Percentiles rank a stretch among this genome's conserved stretches.
These are phyloP conservation scores for Thecaphora frezii DNA, from an alignment of 1,284 basidiomycete species.

Conservation along the genomic window DNA sequence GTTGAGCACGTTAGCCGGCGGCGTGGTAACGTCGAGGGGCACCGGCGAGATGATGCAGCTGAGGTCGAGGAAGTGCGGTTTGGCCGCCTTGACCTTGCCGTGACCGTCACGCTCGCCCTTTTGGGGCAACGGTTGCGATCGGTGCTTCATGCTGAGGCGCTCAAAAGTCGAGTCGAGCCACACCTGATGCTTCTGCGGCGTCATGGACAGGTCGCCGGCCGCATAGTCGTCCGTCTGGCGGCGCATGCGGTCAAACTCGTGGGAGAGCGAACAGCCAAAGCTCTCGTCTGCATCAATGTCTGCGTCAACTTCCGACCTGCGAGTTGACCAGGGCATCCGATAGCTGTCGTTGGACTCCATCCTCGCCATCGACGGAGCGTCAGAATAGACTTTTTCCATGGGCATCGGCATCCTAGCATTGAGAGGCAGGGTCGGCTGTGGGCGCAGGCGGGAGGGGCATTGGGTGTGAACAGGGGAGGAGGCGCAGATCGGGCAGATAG, in stretches of 20 bases:
- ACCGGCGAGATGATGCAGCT: conserved; percentile 32
- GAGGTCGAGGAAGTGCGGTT: conserved; percentile 38
- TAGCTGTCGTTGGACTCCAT: not conserved
- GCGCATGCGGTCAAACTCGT: conserved; percentile 30
- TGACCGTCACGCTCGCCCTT: conserved; percentile 5
- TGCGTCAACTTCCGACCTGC: not conserved
- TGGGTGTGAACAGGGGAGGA: not conserved
- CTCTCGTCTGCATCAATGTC: not conserved
- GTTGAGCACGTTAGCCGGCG: conserved; percentile 20
- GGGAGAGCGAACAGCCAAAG: conserved; percentile 28
- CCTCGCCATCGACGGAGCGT: not conserved
- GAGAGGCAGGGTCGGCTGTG: not conserved
- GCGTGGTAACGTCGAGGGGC: conserved; percentile 24
- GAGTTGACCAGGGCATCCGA: not conserved
- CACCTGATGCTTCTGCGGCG: conserved; percentile 13
- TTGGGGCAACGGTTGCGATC: conserved; percentile 5
- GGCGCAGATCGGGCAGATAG: not conserved
- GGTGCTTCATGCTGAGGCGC: conserved; percentile 21
- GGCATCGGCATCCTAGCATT: not conserved
- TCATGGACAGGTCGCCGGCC: not conserved
- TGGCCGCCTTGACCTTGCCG: conserved; percentile 2
- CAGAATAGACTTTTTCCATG: not conserved
- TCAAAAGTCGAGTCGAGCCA: conserved; percentile 33
- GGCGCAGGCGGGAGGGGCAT: not conserved
- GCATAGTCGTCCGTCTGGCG: conserved; percentile 1